Evolutionary conservation across 2,329 filamentous ascomycete species (phyloP).

Genomic region (Pseudogymnoascus sp.): DNA sequence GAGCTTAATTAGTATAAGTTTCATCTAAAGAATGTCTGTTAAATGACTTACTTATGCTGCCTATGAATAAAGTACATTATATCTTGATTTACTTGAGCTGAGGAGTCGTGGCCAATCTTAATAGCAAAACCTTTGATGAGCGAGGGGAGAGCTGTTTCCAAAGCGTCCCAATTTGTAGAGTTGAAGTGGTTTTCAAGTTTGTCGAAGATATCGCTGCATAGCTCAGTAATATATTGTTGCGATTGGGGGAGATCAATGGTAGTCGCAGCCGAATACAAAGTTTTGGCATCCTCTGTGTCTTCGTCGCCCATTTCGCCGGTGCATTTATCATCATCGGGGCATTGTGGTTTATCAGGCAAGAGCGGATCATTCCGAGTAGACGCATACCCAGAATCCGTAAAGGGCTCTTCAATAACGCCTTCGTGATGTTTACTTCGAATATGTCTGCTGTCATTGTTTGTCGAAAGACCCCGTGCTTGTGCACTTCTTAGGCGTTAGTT

Average conservation of each 20-base stretch:
- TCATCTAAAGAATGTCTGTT: neutral
- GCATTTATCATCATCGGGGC: neutral
- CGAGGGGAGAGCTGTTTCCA: conserved; percentile 8
- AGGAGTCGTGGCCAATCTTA: conserved; percentile 11
- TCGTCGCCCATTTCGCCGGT: neutral
- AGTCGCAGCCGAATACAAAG: neutral
- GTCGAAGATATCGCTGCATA: conserved; percentile 10
- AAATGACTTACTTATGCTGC: conserved; percentile 9
- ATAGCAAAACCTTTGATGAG: conserved; percentile 15
- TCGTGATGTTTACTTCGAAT: conserved; percentile 60
- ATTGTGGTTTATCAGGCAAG: neutral
- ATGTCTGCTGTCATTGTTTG: conserved; percentile 72
- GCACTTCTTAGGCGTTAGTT: conserved; percentile 31
- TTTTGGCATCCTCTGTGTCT: neutral
- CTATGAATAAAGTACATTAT: conserved; percentile 15
- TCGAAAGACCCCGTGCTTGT: conserved; percentile 60
- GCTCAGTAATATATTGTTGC: conserved; percentile 10
- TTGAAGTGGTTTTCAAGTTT: conserved; percentile 8
- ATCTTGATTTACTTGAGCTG: conserved; percentile 8
- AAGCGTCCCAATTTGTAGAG: conserved; percentile 1
- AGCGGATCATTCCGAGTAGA: neutral
- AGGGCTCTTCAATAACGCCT: conserved; percentile 13
- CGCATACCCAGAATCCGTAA: neutral
- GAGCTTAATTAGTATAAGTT: neutral
- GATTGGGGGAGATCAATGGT: neutral